These are phyloP conservation scores for Zizania latifolia DNA, from an alignment of 176 grass and related monocot species.

Conservation along the genomic window DNA sequence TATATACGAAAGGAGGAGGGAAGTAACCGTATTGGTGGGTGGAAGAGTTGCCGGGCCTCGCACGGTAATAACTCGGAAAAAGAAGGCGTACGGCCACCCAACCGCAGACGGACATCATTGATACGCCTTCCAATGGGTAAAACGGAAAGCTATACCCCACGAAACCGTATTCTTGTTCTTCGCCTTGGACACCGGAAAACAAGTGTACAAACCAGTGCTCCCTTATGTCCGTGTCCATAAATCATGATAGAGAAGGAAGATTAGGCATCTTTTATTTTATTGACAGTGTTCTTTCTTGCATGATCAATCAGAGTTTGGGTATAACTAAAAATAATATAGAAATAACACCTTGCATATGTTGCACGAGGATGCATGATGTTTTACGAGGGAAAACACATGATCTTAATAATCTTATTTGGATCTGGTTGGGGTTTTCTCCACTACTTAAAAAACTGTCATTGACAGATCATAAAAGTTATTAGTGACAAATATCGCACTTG, in stretches of 20 bases:
- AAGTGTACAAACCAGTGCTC: no score
- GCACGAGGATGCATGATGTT: not conserved
- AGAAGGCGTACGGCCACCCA: not conserved
- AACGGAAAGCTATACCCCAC: no score
- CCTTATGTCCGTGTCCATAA: no score
- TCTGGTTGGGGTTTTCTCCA: not conserved
- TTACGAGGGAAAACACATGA: not conserved
- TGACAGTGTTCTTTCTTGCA: not conserved
- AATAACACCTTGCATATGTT: not conserved
- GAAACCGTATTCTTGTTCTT: no score
- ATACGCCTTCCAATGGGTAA: not conserved
- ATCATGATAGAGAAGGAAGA: not conserved
- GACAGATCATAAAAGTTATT: no score
- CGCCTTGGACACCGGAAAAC: no score
- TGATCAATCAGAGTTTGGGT: not conserved
- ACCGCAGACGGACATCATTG: no score
- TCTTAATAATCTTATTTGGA: not conserved
- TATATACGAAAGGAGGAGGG: constrained; percentile 31
- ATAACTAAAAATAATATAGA: not conserved
- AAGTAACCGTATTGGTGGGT: constrained; percentile 19
- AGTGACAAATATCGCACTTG: no score
- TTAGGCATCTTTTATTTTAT: not conserved
- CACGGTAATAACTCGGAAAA: not conserved
- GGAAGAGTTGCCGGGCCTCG: not conserved
- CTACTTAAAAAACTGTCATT: no score